Conservation (phyloP, 2,329 filamentous ascomycete species). For the Colletotrichum musae region DNA sequence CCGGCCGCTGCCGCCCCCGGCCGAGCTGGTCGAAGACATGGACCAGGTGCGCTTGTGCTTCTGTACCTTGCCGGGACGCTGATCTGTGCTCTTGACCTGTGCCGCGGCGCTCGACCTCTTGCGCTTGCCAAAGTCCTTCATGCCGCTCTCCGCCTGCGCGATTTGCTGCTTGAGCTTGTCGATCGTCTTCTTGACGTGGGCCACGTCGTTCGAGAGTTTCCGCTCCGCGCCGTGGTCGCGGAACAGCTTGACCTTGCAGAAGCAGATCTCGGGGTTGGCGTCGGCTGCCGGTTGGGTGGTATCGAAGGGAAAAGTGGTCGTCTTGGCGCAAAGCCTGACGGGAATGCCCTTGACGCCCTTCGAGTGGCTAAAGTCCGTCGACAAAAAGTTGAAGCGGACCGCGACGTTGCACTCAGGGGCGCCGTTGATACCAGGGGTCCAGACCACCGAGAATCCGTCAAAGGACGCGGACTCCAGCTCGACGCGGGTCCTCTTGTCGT, state of each 20-base stretch:
- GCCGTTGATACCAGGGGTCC: constrained; percentile 81
- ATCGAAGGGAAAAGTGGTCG: constrained; percentile 73
- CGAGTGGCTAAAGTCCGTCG: constrained; percentile 98
- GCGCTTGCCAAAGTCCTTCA: constrained; percentile 77
- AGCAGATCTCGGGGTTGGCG: constrained; percentile 80
- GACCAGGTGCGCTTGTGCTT: constrained; percentile 98
- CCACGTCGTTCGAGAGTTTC: constrained; percentile 94
- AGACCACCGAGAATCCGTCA: constrained; percentile 92
- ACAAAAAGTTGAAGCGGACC: constrained; percentile 97
- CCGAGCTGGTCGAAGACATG: constrained; percentile 84
- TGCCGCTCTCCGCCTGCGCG: constrained; percentile 78
- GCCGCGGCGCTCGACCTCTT: constrained; percentile 68
- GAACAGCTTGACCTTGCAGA: constrained; percentile 97
- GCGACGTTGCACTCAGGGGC: constrained; percentile 85
- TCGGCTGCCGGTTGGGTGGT: constrained; percentile 63
- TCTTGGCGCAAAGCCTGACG: constrained; percentile 93
- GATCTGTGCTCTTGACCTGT: constrained; percentile 60
- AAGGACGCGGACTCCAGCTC: constrained; percentile 86
- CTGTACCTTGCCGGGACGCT: constrained; percentile 83
- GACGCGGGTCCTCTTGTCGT: constrained; percentile 77
- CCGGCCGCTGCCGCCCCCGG: constrained; percentile 59
- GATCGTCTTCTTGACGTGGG: constrained; percentile 95
- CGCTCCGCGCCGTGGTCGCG: constrained; percentile 95
- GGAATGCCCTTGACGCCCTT: constrained; percentile 99
- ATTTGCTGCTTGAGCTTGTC: constrained; percentile 97